Evolutionary conservation across 169 alveolate genomes (phyloP).

Genomic region (Plasmodium yoelii): DNA sequence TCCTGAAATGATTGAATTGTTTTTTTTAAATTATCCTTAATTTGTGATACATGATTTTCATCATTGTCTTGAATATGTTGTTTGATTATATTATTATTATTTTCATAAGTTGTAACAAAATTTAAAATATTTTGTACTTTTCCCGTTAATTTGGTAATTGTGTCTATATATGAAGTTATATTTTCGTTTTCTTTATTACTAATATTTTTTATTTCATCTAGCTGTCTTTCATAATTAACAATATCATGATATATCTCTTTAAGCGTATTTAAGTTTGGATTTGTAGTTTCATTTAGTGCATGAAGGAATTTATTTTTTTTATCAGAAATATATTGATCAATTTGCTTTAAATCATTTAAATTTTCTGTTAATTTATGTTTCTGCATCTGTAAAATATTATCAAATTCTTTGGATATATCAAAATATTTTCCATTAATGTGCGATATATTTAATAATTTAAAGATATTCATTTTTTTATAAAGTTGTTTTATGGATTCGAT

Average conservation of each 20-base stretch:
- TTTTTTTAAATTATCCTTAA: neutral
- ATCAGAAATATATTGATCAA: neutral
- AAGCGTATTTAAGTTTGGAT: neutral
- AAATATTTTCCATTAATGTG: neutral
- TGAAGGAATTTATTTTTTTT: neutral
- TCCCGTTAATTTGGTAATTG: neutral
- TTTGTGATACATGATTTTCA: no score
- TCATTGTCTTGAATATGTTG: no score
- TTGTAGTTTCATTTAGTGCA: neutral
- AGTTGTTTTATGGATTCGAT: neutral
- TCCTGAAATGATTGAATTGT: neutral
- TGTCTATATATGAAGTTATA: neutral
- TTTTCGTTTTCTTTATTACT: neutral
- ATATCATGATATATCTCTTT: neutral
- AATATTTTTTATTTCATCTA: neutral
- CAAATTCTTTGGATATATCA: conserved; percentile 4
- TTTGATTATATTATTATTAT: neutral
- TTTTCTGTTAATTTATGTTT: neutral
- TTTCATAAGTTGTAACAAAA: neutral
- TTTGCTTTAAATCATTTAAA: neutral
- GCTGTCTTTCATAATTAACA: neutral
- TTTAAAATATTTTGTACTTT: neutral
- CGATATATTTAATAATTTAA: conserved; percentile 2
- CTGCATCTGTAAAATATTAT: neutral
- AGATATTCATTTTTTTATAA: neutral